These are phyloP conservation scores for Boletus bicolor DNA, from an alignment of 768 basidiomycete genomes.

Conservation along the genomic window DNA sequence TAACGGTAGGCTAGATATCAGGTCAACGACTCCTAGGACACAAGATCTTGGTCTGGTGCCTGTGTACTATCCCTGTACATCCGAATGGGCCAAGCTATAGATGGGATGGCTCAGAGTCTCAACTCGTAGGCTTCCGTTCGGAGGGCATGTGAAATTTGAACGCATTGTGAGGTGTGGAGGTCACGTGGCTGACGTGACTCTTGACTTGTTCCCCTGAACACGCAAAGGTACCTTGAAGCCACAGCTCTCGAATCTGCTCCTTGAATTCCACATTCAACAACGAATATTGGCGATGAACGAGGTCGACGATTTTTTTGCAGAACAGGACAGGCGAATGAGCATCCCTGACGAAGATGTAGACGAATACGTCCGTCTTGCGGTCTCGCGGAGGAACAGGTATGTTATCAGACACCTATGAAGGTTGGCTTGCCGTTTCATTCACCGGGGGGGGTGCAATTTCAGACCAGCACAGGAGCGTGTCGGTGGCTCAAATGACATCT, in stretches of 20 bases:
- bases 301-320: constrained; percentile 48
- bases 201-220: constrained; percentile 8
- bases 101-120: not conserved
- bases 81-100: not conserved
- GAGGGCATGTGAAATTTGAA: not conserved
- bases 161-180: not conserved
- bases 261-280: not conserved
- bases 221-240: not conserved
- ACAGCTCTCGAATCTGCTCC: not conserved
- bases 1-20: not conserved
- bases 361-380: constrained; percentile 38
- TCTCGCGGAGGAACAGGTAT: constrained; percentile 16
- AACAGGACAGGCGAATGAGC: constrained; percentile 54
- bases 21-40: not conserved
- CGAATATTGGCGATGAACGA: constrained; percentile 27
- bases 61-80: not conserved
- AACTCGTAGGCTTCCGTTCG: not conserved
- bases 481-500: not conserved
- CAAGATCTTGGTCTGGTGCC: not conserved
- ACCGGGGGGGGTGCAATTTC: not conserved
- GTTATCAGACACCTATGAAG: not conserved
- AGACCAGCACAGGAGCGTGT: constrained; percentile 5
- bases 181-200: constrained; percentile 13
- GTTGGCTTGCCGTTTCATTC: constrained; percentile 3
- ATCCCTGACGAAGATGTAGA: constrained; percentile 51